Conservation (phyloP, 441 rosid species). For the Syzygium malaccense region DNA sequence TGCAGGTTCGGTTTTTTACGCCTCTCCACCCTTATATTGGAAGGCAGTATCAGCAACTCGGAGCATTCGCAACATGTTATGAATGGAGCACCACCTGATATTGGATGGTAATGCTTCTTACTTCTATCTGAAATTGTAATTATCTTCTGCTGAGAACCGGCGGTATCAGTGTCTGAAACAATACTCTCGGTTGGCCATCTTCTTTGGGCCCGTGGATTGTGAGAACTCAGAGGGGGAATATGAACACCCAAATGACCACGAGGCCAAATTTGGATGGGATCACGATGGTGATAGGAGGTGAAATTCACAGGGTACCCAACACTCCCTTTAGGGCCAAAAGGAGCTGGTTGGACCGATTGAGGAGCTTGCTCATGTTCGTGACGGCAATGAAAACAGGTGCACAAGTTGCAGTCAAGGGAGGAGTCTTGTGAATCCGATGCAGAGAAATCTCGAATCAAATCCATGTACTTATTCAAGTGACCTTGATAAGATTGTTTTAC, state of each 20-base stretch:
- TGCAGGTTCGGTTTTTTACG: not conserved
- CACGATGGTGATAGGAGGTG: not conserved
- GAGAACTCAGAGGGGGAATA: not conserved
- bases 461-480: not conserved
- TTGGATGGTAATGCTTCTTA: not conserved
- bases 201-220: not conserved
- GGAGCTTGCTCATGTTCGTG: not conserved
- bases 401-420: not conserved
- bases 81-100: slow-evolving; percentile 7
- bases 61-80: not conserved
- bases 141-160: not conserved
- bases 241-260: not conserved
- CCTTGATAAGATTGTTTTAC: not conserved
- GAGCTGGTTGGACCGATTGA: not conserved
- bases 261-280: not conserved
- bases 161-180: not conserved
- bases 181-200: not conserved
- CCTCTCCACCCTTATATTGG: not conserved
- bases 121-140: not conserved
- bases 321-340: not conserved
- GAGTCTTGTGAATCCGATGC: not conserved
- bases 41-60: not conserved
- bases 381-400: not conserved
- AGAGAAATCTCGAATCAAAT: not conserved
- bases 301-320: not conserved